Evolutionary conservation across 1,284 basidiomycete genomes (phyloP).

Genomic region (Moesziomyces parantarcticus): DNA sequence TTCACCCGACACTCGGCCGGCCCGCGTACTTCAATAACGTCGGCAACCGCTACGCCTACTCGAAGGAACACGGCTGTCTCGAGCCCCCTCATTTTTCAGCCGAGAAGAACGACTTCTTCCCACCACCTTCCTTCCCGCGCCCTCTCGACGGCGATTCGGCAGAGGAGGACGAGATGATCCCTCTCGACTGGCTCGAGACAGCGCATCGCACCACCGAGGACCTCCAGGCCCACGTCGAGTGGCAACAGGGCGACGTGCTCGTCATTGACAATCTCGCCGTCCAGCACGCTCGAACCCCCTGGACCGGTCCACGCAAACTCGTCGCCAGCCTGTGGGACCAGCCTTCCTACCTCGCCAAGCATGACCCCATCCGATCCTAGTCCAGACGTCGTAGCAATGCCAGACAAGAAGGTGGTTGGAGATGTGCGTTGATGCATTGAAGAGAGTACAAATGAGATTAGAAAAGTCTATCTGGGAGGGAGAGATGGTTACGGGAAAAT

Average conservation of each 20-base stretch:
- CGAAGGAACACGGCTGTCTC: conserved; percentile 22
- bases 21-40: conserved; percentile 54
- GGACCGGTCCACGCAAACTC: conserved; percentile 43
- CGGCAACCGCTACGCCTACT: conserved; percentile 43
- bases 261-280: conserved; percentile 53
- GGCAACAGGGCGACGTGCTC: conserved; percentile 44
- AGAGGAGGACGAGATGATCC: conserved; percentile 26
- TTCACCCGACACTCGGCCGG: conserved; percentile 30
- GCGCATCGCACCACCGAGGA: conserved; percentile 27
- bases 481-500: not conserved
- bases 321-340: conserved; percentile 52
- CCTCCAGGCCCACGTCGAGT: conserved; percentile 46
- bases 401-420: not conserved
- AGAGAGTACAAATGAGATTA: conserved; percentile 9
- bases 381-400: not conserved
- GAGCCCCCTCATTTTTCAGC: conserved; percentile 33
- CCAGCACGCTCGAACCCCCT: conserved; percentile 47
- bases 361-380: conserved; percentile 23
- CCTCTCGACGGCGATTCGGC: conserved; percentile 1
- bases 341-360: conserved; percentile 30
- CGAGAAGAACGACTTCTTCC: conserved; percentile 33
- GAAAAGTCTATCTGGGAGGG: not conserved
- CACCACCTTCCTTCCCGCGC: conserved; percentile 31
- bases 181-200: conserved; percentile 39
- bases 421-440: conserved; percentile 5